These are phyloP conservation scores for Styphnolobium japonicum DNA, from an alignment of 306 rosid genomes.

Conservation along the genomic window DNA sequence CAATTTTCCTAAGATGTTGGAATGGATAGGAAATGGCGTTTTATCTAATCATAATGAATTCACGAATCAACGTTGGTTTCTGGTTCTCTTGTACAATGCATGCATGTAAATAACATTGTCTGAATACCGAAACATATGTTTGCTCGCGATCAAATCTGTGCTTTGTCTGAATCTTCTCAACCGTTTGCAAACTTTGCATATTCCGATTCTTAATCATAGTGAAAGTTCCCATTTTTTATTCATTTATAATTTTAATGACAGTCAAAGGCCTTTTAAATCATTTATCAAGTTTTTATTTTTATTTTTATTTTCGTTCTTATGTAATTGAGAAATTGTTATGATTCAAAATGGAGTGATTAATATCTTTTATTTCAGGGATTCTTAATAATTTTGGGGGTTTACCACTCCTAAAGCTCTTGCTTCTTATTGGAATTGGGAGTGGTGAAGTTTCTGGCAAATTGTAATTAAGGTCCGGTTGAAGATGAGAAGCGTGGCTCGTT, in stretches of 20 bases:
- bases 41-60: background rate
- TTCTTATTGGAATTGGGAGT: slow-evolving; percentile 17
- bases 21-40: background rate
- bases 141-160: slow-evolving; percentile 1
- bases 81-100: background rate
- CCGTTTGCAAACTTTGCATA: background rate
- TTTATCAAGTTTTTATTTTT: background rate
- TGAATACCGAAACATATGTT: background rate
- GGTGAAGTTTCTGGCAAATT: slow-evolving; percentile 2
- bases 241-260: background rate
- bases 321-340: background rate
- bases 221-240: background rate
- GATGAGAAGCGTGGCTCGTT: slow-evolving; percentile 66
- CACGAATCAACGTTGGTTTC: background rate
- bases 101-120: background rate
- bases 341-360: background rate
- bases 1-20: slow-evolving; percentile 13
- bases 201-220: background rate
- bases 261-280: background rate
- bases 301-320: background rate
- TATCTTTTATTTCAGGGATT: slow-evolving; percentile 41
- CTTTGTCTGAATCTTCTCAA: background rate
- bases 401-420: slow-evolving; percentile 3
- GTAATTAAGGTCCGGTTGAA: slow-evolving; percentile 19
- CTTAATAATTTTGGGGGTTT: background rate